These are phyloP conservation scores for Blastomyces gilchristii DNA, from an alignment of 2,329 filamentous ascomycete species.

Conservation along the genomic window DNA sequence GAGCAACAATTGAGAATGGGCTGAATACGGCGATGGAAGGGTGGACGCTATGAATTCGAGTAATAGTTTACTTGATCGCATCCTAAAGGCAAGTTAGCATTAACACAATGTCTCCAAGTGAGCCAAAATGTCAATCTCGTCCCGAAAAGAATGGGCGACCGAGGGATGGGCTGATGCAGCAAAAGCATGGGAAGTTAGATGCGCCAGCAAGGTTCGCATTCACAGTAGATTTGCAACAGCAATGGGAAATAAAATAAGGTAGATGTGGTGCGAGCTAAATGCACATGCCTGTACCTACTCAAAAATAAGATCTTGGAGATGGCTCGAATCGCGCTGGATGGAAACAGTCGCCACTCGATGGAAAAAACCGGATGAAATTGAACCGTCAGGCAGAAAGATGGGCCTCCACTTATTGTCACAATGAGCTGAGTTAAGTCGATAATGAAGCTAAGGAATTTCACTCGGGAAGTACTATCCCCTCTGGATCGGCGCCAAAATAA, in stretches of 20 bases:
- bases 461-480: not conserved
- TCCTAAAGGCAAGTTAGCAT: not conserved
- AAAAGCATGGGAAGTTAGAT: not conserved
- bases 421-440: not conserved
- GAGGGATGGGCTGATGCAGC: not conserved
- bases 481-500: not conserved
- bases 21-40: not conserved
- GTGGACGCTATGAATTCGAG: not conserved
- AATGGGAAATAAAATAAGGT: not conserved
- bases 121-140: not conserved
- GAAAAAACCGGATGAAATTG: not conserved
- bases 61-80: not conserved
- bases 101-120: conserved; percentile 19
- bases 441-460: not conserved
- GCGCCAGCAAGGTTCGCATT: not conserved
- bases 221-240: not conserved
- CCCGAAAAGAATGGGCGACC: not conserved
- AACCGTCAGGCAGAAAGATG: not conserved
- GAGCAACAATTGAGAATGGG: not conserved
- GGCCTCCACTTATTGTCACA: not conserved
- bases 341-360: not conserved
- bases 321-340: not conserved
- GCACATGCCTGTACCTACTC: not conserved
- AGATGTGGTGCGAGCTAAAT: not conserved
- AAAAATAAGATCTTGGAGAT: not conserved